Percentiles rank a stretch among this genome's conserved stretches.
phyloP scores from a whole-genome alignment of 352 stramenopile genomes.

The Lagenidium giganteum region DNA sequence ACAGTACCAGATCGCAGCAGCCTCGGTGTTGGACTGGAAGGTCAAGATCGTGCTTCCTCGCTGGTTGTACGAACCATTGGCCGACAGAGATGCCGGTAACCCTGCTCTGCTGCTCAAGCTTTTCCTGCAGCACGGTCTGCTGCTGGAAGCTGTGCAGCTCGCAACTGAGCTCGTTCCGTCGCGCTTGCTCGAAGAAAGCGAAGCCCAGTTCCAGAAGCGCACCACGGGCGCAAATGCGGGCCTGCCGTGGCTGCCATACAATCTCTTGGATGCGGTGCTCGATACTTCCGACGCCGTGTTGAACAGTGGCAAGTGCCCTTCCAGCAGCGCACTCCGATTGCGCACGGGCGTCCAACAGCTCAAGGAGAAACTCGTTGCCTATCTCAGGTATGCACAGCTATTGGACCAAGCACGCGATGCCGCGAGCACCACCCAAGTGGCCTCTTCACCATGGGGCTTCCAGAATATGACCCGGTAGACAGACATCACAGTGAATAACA shows the following conservation, averaged over 20 bases:
- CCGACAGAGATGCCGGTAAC: constrained; percentile 32
- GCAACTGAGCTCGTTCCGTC: constrained; percentile 35
- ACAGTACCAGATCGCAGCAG: constrained; percentile 54
- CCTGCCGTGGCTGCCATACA: constrained; percentile 70
- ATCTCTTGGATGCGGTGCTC: constrained; percentile 54
- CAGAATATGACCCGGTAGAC: too few species aligned
- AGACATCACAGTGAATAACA: too few species aligned
- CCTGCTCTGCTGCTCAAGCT: constrained; percentile 47
- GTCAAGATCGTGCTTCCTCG: constrained; percentile 55
- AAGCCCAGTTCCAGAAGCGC: constrained; percentile 29
- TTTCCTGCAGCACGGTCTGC: constrained; percentile 51
- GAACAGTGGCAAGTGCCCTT: constrained; percentile 14
- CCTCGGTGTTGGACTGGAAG: constrained; percentile 55
- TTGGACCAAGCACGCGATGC: constrained; percentile 55
- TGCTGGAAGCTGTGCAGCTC: constrained; percentile 59
- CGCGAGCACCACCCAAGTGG: constrained; percentile 27
- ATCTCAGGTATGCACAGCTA: constrained; percentile 42
- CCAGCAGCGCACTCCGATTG: constrained; percentile 9
- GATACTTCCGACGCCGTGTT: constrained; percentile 38
- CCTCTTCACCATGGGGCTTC: too few species aligned
- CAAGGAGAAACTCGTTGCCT: constrained; percentile 33
- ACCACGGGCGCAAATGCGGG: constrained; percentile 16
- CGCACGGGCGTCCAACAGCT: constrained; percentile 28
- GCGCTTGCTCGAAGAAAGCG: constrained; percentile 32
- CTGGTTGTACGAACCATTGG: constrained; percentile 48